Evolutionary conservation across 2,329 filamentous ascomycete genomes (phyloP).

Genomic region (Leptographium galeiforme): DNA sequence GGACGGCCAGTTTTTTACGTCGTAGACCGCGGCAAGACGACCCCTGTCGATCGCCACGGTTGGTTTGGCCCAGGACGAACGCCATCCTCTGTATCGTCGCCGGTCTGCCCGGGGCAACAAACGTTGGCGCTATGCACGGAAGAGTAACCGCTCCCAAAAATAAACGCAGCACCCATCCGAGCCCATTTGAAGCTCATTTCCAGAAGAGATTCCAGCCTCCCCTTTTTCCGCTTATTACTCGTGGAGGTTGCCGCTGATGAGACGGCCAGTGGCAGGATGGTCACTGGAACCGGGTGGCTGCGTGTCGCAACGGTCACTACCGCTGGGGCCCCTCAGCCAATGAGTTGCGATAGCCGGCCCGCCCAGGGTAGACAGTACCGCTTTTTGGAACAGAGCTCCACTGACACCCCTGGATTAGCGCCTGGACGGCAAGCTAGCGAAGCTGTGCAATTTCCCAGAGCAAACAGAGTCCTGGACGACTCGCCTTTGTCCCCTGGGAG

Average conservation of each 20-base stretch:
- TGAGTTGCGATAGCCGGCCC: not conserved
- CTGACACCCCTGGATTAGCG: slow-evolving; percentile 12
- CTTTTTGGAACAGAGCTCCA: not conserved
- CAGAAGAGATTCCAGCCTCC: not conserved
- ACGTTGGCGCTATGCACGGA: too few relatives aligned
- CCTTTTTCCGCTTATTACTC: not conserved
- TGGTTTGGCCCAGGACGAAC: not conserved
- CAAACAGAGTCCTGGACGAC: slow-evolving; percentile 2
- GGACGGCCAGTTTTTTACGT: too few relatives aligned
- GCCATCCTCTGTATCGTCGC: not conserved
- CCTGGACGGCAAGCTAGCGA: slow-evolving; percentile 1
- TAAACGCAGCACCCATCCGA: not conserved
- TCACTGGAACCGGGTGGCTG: not conserved
- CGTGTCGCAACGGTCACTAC: not conserved
- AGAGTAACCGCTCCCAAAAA: not conserved
- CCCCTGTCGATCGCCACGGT: not conserved
- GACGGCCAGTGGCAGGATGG: not conserved
- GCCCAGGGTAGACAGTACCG: not conserved
- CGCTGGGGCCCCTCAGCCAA: not conserved
- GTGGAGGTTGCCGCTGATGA: too few relatives aligned
- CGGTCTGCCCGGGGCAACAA: not conserved
- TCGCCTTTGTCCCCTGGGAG: not conserved
- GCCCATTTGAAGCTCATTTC: not conserved
- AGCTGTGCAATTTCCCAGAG: slow-evolving; percentile 13
- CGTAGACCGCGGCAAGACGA: too few relatives aligned